Percentiles rank a stretch among this genome's conserved stretches.
Evolutionary conservation across 208 protist species (phyloP).

Genomic region (Wallacemonas sp.): DNA sequence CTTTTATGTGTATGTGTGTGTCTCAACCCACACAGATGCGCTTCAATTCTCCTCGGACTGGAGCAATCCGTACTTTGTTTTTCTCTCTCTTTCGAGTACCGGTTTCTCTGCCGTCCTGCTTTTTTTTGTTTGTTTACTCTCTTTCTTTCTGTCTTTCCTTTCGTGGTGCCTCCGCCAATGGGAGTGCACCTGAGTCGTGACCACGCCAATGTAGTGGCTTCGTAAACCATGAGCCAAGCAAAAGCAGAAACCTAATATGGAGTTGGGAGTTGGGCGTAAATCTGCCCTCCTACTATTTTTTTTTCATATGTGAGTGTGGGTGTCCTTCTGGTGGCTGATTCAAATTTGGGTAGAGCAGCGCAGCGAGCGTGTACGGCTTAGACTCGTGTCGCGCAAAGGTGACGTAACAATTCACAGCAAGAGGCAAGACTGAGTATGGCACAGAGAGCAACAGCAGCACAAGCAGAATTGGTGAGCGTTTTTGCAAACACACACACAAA

Average conservation of each 20-base stretch:
- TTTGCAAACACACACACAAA: too few relatives aligned
- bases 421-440: neutral
- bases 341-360: neutral
- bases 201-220: conserved; percentile 1
- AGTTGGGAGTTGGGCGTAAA: conserved; percentile 4
- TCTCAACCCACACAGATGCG: too few relatives aligned
- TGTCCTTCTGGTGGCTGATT: neutral
- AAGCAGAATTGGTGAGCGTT: neutral
- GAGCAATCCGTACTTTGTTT: too few relatives aligned
- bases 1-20: too few relatives aligned
- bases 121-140: neutral
- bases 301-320: conserved; percentile 1
- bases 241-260: conserved; percentile 10
- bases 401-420: neutral
- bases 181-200: neutral
- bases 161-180: neutral
- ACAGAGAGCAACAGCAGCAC: neutral
- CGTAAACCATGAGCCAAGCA: conserved; percentile 8
- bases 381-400: neutral
- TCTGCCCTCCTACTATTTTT: conserved; percentile 14
- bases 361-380: neutral
- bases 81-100: too few relatives aligned
- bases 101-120: neutral
- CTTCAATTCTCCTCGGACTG: too few relatives aligned
- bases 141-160: conserved; percentile 4